phyloP scores from a whole-genome alignment of 2,329 filamentous ascomycete species.

The Piedraia hortae region DNA sequence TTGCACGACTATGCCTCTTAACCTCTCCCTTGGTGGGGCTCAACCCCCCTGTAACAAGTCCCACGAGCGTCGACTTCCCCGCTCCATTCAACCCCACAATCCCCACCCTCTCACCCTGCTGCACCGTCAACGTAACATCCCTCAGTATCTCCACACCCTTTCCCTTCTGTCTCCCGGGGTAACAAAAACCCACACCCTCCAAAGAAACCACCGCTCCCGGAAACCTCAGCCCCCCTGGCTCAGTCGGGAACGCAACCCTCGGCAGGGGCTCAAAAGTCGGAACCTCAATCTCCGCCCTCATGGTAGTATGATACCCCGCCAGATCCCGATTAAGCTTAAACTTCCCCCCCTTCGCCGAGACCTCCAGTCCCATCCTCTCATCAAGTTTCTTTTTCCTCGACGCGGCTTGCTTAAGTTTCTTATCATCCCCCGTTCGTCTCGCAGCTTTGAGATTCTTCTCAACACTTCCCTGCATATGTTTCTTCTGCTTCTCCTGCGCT shows the following conservation, averaged over 20 bases:
- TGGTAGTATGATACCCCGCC: slow-evolving; percentile 28
- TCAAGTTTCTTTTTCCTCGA: slow-evolving; percentile 65
- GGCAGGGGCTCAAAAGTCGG: slow-evolving; percentile 29
- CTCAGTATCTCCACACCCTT: slow-evolving; percentile 17
- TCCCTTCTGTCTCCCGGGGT: slow-evolving; percentile 27
- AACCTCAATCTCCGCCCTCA: slow-evolving; percentile 41
- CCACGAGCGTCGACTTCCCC: slow-evolving; percentile 57
- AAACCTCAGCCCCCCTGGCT: slow-evolving; percentile 14
- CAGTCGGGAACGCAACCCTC: slow-evolving; percentile 28
- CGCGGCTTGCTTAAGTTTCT: slow-evolving; percentile 64
- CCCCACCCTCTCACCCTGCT: slow-evolving; percentile 46
- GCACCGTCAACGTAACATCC: slow-evolving; percentile 26
- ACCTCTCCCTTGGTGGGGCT: slow-evolving; percentile 33
- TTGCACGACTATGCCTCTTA: slow-evolving; percentile 38
- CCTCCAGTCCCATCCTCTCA: slow-evolving; percentile 50
- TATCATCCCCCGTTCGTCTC: slow-evolving; percentile 53
- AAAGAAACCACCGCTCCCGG: slow-evolving; percentile 42
- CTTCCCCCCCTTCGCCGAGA: slow-evolving; percentile 39
- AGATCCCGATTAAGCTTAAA: slow-evolving; percentile 63
- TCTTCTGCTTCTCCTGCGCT: slow-evolving; percentile 52
- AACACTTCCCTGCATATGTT: slow-evolving; percentile 57
- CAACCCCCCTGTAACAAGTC: slow-evolving; percentile 29
- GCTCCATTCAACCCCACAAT: slow-evolving; percentile 55
- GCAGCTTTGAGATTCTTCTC: slow-evolving; percentile 46
- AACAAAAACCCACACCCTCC: slow-evolving; percentile 40